Evolutionary conservation across 805 yeast genomes (phyloP), one percentile per base, ranked within the genome.

Genomic region (Myxozyma neglecta): DNA sequence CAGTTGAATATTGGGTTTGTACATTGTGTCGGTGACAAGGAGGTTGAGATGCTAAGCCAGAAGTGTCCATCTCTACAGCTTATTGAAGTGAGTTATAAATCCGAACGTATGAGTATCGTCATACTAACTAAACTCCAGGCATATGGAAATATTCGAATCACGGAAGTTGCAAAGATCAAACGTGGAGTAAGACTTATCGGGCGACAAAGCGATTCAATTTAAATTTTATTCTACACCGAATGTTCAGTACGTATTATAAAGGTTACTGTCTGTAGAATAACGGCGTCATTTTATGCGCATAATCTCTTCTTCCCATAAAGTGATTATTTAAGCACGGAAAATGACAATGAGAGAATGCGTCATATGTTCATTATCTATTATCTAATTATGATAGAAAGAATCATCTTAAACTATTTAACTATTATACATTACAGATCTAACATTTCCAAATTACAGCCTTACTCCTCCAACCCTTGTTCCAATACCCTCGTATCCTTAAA

Each of bases 1-100:
- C 80, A 83, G 39, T 68, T 89, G 16, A 94, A 93, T 72, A 71
- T 85, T 13, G 96, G 97, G 0, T 93, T 93, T 74, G 89, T 90
- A 2, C 78, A 96, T 44, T 78, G 84, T 20, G 81, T 90, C 11
- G 90, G 90, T 70, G 90, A 93, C 73, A 81, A 79, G 18, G 81
- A 84, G 0, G 72, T 92, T n/a, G 82, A 81, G 32, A 70, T 80
- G 35, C 68, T 90, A 20, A 81, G 88, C 2, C 74, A 80, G 34
- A 79, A 81, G 10, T 89, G 94, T 64, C 81, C 85, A 0, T 82
- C 82, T 51, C 74, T 93, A 59, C 79, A 80, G 50, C 79, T 88
- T 14, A 71, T 93, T 58, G 96, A 90, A 69, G 92, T 90, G 14
- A 90, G 86, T 72, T 70, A 72, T 69, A 9, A 70, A 72, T 16